Evolutionary conservation across 768 basidiomycete genomes (phyloP).

Genomic region (Dentipellis sp.): DNA sequence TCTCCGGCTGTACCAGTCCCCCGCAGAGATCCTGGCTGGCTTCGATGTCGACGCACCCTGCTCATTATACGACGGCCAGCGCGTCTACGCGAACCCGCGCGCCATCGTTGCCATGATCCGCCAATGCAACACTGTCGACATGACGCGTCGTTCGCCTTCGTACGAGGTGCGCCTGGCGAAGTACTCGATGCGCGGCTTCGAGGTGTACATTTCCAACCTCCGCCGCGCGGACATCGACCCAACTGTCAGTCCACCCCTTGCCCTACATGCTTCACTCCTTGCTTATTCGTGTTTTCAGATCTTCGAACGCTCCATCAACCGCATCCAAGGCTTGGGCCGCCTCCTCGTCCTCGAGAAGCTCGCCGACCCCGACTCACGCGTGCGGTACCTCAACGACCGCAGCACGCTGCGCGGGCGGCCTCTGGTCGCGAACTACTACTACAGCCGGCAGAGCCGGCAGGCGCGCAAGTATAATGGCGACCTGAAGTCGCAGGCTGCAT

Average conservation of each 20-base stretch:
- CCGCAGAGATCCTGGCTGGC: constrained; percentile 56
- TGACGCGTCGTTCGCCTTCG: constrained; percentile 54
- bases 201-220: constrained; percentile 47
- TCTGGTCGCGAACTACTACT: constrained; percentile 12
- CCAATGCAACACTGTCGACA: constrained; percentile 55
- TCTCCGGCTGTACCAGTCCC: constrained; percentile 52
- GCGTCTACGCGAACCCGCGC: constrained; percentile 53
- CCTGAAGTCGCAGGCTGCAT: constrained; percentile 33
- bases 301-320: constrained; percentile 47
- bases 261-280: not conserved
- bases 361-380: constrained; percentile 32
- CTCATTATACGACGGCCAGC: constrained; percentile 43
- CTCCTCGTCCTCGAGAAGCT: constrained; percentile 55
- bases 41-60: constrained; percentile 63
- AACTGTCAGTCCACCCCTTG: constrained; percentile 29
- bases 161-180: constrained; percentile 56
- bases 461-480: constrained; percentile 40
- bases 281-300: constrained; percentile 28
- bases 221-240: constrained; percentile 46
- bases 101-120: constrained; percentile 55
- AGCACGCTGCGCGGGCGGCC: constrained; percentile 44
- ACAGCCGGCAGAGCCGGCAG: constrained; percentile 6
- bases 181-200: constrained; percentile 44
- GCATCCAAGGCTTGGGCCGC: constrained; percentile 51
- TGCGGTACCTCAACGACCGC: constrained; percentile 37